Percentiles rank a stretch among this genome's conserved stretches.
Evolutionary conservation across 2,329 filamentous ascomycete genomes (phyloP).

Genomic region (Aspergillus brunneoviolaceus): DNA sequence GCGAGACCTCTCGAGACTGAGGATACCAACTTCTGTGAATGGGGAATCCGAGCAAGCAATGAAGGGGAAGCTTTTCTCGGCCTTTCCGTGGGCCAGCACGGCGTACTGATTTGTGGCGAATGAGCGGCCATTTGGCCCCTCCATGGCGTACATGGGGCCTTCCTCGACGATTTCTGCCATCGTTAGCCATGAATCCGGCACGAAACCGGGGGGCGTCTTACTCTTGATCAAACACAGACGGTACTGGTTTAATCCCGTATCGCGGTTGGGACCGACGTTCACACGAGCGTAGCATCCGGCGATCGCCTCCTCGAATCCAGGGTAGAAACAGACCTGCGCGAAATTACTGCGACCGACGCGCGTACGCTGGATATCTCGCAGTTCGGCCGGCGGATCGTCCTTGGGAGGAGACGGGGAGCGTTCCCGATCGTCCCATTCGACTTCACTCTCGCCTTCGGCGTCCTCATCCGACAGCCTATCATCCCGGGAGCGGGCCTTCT

Average conservation of each 20-base stretch:
- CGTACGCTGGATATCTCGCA: slow-evolving; percentile 81
- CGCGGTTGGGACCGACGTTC: slow-evolving; percentile 73
- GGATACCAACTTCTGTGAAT: slow-evolving; percentile 70
- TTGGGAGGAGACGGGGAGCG: slow-evolving; percentile 55
- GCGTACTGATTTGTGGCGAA: slow-evolving; percentile 87
- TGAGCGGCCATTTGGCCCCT: slow-evolving; percentile 68
- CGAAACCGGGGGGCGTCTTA: slow-evolving; percentile 38
- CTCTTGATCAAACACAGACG: slow-evolving; percentile 86
- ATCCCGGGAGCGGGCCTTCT: slow-evolving; percentile 62
- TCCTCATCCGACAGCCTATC: slow-evolving; percentile 61
- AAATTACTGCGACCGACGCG: slow-evolving; percentile 84
- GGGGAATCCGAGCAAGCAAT: slow-evolving; percentile 81
- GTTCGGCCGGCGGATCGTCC: slow-evolving; percentile 67
- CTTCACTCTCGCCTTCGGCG: slow-evolving; percentile 72
- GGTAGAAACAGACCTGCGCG: slow-evolving; percentile 88
- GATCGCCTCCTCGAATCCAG: slow-evolving; percentile 79
- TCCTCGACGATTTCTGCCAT: slow-evolving; percentile 70
- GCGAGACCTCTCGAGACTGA: neutral
- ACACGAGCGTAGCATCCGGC: slow-evolving; percentile 83
- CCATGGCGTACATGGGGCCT: slow-evolving; percentile 74
- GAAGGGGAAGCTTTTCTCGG: slow-evolving; percentile 83
- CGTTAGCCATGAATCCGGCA: neutral
- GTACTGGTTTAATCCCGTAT: slow-evolving; percentile 74
- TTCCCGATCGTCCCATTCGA: slow-evolving; percentile 67
- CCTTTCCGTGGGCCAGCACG: slow-evolving; percentile 76